Base-by-base conservation (phyloP, 306 rosid genomes). In the Acacia melanoxylon region DNA sequence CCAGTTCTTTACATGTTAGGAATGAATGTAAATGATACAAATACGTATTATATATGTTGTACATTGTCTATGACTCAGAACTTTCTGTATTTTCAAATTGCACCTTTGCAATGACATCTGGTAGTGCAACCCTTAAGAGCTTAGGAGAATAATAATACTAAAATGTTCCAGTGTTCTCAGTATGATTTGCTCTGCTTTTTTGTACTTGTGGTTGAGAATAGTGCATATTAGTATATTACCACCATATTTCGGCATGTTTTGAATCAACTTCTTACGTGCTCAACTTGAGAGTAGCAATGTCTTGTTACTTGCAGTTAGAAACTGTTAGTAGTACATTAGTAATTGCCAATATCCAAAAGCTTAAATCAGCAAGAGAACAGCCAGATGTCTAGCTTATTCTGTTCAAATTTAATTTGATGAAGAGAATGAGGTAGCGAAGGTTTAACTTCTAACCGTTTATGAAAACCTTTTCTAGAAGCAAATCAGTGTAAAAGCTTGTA, bases 261-360 rank as follows among this genome's bases (percentile, higher is more conserved):
- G 76, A 54, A 54, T 75, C 76, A 73, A 48, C 40, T 81, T 66
- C 4, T 27, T 25, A 24, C 27, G 74, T 58, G 72, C 59, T 76
- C 54, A 69, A 31, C 73, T 81, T 44, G 72, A 25, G n/a, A 62
- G 62, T 74, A 54, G 66, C 48, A 67, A 25, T 25, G 41, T 72
- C 40, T 35, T 51, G 40, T 83, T 42, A 8, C 40, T 75, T 67
- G 72, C 15, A 0, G 16, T 37, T 33, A 44, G 54, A 54, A 31
- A 11, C 45, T 58, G 17, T 42, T 22, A 46, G 15, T 74, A 8
- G 19, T 69, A 35, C 61, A 40, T 46, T 74, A 75, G 41, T 29
- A 6, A 65, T 29, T 31, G n/a, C 31, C 42, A 65, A 29, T 10
- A 31, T 16, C 24, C 71, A 66, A 19, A 66, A 66, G 71, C 71